These are phyloP conservation scores for Microcyclosporella mali DNA, from an alignment of 2,329 filamentous ascomycete species.

Conservation along the genomic window DNA sequence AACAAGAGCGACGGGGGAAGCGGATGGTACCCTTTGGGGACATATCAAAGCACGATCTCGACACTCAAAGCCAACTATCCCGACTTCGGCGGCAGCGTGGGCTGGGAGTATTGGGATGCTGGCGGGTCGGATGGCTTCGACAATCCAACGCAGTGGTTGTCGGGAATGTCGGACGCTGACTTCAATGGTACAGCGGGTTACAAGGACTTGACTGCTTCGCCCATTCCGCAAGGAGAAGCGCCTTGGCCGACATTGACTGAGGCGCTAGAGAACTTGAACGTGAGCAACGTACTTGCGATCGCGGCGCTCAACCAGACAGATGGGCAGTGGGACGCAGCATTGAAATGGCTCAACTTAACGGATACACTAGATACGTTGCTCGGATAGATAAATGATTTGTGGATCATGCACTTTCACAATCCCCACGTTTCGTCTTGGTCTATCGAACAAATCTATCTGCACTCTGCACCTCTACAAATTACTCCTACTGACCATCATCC, in stretches of 20 bases:
- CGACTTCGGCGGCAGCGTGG: constrained; percentile 23
- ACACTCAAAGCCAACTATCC: constrained; percentile 20
- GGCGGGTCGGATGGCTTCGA: constrained; percentile 11
- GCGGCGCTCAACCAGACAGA: constrained; percentile 22
- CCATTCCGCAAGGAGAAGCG: constrained; percentile 9
- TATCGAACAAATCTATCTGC: too few relatives aligned
- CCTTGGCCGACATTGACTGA: constrained; percentile 19
- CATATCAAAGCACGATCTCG: constrained; percentile 17
- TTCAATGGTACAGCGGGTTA: constrained; percentile 2
- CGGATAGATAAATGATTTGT: too few relatives aligned
- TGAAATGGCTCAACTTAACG: constrained; percentile 11
- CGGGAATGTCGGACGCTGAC: constrained; percentile 14
- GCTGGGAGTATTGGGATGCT: constrained; percentile 30
- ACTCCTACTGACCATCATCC: constrained; percentile 38
- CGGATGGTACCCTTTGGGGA: constrained; percentile 20
- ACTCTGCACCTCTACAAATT: too few relatives aligned
- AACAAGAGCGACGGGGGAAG: constrained; percentile 23
- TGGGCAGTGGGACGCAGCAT: constrained; percentile 14
- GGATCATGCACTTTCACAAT: too few relatives aligned
- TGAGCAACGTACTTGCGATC: not conserved
- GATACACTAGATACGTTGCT: not conserved
- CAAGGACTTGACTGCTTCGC: constrained; percentile 3
- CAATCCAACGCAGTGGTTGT: constrained; percentile 20
- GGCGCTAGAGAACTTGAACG: constrained; percentile 13
- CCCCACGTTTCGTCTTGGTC: too few relatives aligned